Base-by-base conservation (phyloP, 139 green algal genomes). In the Chlorella vulgaris region DNA sequence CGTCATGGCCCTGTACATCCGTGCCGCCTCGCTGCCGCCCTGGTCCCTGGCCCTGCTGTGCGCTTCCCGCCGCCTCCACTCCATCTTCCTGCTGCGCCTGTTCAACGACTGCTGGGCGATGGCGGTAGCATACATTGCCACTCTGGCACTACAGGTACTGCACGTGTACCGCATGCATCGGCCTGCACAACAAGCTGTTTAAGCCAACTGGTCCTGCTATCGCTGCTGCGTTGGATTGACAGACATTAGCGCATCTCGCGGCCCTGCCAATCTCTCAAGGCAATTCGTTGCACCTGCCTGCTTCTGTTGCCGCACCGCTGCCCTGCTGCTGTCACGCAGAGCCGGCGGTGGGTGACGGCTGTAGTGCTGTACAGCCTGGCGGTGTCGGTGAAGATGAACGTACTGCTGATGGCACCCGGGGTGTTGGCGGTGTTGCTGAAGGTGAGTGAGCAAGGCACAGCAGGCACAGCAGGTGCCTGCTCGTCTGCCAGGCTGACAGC, bases 311-410 rank as follows among this genome's bases (percentile, higher is more conserved):
- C n/a, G n/a, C n/a, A n/a, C n/a, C n/a, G n/a, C n/a, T n/a, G n/a
- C n/a, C n/a, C n/a, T n/a, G n/a, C n/a, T n/a, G n/a, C n/a, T n/a
- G 55, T n/a, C 15, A 15, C 42, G 77, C 81, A 86, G 51, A 53
- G n/a, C 29, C 42, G 76, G 28, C 83, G 82, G 5, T 85, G 67
- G 70, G 39, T 69, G 3, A 35, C 55, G 8, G 66, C 90, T 0
- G 63, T 92, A 19, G 18, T 90, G 62, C 13, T 87, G 13, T 94
- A 89, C 81, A 90, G 82, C 63, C 73, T 82, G 36, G 93, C 85
- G 3, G 91, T 98, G 33, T 95, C 91, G 2, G 86, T 98, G 39
- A 98, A 98, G 82, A 98, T 98, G 94, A 97, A 95, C 69, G 88
- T 94, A 42, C 89, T 98, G 38, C 86, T 98, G 22, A 88, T 96